phyloP scores from a whole-genome alignment of 768 basidiomycete species.

The Candolleomyces eurysporus region DNA sequence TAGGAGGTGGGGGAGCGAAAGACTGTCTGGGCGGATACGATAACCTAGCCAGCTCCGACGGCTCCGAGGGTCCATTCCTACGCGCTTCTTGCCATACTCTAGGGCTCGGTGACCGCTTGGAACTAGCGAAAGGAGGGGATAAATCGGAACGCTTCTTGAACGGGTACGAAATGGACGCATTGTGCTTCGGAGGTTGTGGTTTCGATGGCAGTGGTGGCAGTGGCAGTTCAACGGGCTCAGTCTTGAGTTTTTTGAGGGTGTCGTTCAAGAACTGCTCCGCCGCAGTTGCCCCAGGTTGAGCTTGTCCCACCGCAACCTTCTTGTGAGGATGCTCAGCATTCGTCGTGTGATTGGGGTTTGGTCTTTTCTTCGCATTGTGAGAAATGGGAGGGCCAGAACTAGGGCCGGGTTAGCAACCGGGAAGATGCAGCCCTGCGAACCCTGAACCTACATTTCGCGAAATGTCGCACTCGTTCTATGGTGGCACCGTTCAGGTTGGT shows the following conservation, averaged over 20 bases:
- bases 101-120: no score
- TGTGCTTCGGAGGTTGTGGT: no score
- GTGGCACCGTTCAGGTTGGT: constrained; percentile 6
- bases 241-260: neutral
- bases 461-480: constrained; percentile 12
- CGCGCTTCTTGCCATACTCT: no score
- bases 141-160: no score
- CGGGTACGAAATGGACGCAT: no score
- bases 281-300: neutral
- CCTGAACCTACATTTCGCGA: constrained; percentile 9
- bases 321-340: neutral
- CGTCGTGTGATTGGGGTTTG: neutral
- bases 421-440: neutral
- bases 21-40: no score
- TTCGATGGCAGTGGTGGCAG: neutral
- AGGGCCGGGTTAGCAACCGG: neutral
- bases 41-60: no score
- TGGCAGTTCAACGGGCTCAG: neutral
- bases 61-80: no score
- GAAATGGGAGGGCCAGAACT: neutral
- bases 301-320: neutral
- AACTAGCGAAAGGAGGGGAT: no score
- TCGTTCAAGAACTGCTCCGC: constrained; percentile 1
- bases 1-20: no score
- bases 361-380: constrained; percentile 2